Evolutionary conservation across 2,329 filamentous ascomycete genomes (phyloP), one percentile per base, ranked within the genome.

Genomic region (Blastomyces percursus): DNA sequence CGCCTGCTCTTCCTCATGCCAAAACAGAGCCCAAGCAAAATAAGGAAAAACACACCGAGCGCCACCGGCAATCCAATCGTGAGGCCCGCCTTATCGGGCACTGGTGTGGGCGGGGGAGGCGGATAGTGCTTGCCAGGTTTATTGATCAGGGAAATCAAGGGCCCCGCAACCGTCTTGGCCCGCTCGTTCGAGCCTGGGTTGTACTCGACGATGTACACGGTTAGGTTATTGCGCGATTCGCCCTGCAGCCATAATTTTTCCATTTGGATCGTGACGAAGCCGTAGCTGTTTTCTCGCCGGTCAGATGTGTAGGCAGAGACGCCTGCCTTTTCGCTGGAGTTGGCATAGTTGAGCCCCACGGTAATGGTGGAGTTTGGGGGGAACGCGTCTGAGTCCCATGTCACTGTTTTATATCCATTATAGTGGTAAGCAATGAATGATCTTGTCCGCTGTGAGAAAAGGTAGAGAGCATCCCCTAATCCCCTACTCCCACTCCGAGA

Each of bases 1-100:
- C 64, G 68, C 52, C 77, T 72, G 30, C 73, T 72, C 60, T 75
- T 72, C 14, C 74, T 68, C 75, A 79, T 78, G 14, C 77, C 73
- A 62, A 77, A 73, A 48, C 67, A 76, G 21, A 78, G 64, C 2
- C 72, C 75, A n/a, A 70, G 63, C 16, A 75, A 66, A 42, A 78
- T 71, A 19, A 75, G 42, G 19, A 75, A 59, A 21, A 78, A 66
- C 58, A 75, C 71, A 24, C 69, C 71, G 9, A 79, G 66, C 16
- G 69, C 71, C 27, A 79, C 68, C 0, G 78, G 78, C 7, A 80
- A 66, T 19, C 77, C 78, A 59, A 79, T 72, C 58, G 71, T 67
- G n/a, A 79, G 68, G 9, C 73, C 76, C 3, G 72, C 58, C 52
- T 73, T 75, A 50, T 70, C 72, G 48, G 67, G 67, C 27, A 67